phyloP scores from a whole-genome alignment of 2,329 filamentous ascomycete species.

The Penicillium vulpinum region DNA sequence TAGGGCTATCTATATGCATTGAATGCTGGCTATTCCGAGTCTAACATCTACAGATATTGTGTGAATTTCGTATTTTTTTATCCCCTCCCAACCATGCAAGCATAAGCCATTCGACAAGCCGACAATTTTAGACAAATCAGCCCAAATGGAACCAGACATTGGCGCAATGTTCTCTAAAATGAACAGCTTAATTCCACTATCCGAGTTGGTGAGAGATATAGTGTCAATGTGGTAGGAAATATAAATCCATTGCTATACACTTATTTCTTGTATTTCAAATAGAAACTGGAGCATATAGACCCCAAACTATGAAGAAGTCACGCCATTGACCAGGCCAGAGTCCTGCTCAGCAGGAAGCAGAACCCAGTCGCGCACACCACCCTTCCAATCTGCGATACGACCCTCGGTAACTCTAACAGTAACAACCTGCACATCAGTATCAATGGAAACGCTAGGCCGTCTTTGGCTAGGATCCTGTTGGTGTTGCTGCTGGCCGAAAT shows the following conservation, averaged over 20 bases:
- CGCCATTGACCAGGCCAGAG: constrained; percentile 33
- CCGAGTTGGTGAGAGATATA: not conserved
- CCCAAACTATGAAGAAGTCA: constrained; percentile 16
- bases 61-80: not conserved
- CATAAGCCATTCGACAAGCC: not conserved
- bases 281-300: not conserved
- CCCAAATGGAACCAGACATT: not conserved
- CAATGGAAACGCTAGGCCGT: constrained; percentile 62
- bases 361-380: constrained; percentile 79
- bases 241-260: not conserved
- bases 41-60: not conserved
- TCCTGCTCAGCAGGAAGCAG: constrained; percentile 38
- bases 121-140: not conserved
- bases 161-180: too few species aligned
- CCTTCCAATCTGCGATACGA: constrained; percentile 91
- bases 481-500: constrained; percentile 43
- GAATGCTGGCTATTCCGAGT: not conserved
- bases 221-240: not conserved
- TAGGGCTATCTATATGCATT: not conserved
- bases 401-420: constrained; percentile 82
- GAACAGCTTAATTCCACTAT: not conserved
- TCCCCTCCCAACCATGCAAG: too few species aligned
- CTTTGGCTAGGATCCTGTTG: constrained; percentile 30
- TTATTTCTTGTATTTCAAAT: not conserved
- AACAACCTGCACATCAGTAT: constrained; percentile 80